Percentiles rank a stretch among this genome's conserved stretches.
phyloP scores from a whole-genome alignment of 1,284 basidiomycete species.

The Ganoderma meredithae region DNA sequence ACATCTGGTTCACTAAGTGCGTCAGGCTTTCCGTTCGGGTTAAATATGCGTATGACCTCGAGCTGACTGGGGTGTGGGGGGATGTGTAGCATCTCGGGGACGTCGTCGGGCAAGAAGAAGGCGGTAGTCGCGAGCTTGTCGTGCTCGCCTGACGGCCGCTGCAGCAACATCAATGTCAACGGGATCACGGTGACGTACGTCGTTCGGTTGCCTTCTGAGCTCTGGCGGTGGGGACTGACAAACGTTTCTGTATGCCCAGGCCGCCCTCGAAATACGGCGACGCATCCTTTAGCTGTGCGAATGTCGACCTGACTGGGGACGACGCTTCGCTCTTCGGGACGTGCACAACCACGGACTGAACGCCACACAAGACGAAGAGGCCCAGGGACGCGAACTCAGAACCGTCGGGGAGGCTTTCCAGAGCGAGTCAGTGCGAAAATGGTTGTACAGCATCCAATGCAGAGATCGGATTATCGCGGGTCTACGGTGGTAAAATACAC shows the following conservation, averaged over 20 bases:
- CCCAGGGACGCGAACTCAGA: neutral
- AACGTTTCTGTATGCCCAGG: slow-evolving; percentile 21
- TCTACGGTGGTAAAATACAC: neutral
- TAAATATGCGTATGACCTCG: neutral
- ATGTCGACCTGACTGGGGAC: slow-evolving; percentile 42
- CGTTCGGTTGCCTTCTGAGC: neutral
- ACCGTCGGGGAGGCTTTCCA: neutral
- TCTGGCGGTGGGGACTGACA: neutral
- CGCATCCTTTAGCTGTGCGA: slow-evolving; percentile 44
- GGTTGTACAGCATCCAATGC: neutral
- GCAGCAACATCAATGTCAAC: slow-evolving; percentile 58
- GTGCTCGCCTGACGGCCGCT: slow-evolving; percentile 60
- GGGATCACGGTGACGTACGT: slow-evolving; percentile 49
- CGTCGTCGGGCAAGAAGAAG: slow-evolving; percentile 54
- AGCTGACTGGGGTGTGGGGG: neutral
- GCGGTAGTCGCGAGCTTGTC: slow-evolving; percentile 60
- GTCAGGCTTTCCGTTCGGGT: slow-evolving; percentile 20
- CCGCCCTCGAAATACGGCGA: slow-evolving; percentile 40
- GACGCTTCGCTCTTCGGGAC: slow-evolving; percentile 40
- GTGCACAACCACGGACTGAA: slow-evolving; percentile 38
- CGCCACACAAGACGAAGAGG: neutral
- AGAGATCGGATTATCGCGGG: neutral
- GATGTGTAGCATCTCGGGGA: slow-evolving; percentile 58
- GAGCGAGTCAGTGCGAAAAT: neutral
- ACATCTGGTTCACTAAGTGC: slow-evolving; percentile 58